Conservation (phyloP, 352 stramenopile species). For the Phytophthora tubulina region DNA sequence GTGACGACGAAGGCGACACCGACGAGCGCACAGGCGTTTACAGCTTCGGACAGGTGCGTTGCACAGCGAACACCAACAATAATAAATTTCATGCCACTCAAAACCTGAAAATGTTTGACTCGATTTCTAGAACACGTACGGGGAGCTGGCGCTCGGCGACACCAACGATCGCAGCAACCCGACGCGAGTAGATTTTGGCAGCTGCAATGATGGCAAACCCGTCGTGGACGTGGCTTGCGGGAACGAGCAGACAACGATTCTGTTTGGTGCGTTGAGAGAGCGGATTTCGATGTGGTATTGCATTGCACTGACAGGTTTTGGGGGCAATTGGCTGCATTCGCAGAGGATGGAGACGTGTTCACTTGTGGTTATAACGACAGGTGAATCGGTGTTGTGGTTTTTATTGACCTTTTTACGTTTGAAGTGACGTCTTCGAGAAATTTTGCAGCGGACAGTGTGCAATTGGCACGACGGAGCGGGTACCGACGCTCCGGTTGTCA, state of each 20-base stretch:
- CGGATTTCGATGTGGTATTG: neutral
- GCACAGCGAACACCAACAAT: neutral
- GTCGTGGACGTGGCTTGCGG: slow-evolving; percentile 87
- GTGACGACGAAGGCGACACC: slow-evolving; percentile 22
- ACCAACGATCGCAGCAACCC: slow-evolving; percentile 70
- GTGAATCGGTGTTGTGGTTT: slow-evolving; percentile 29
- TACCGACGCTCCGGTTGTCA: slow-evolving; percentile 61
- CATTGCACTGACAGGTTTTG: slow-evolving; percentile 1
- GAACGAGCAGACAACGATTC: slow-evolving; percentile 93
- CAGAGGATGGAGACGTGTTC: slow-evolving; percentile 84
- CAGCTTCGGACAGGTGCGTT: slow-evolving; percentile 59
- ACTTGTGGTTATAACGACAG: slow-evolving; percentile 95
- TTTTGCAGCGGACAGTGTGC: slow-evolving; percentile 90
- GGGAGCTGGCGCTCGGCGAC: slow-evolving; percentile 92
- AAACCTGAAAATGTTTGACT: neutral
- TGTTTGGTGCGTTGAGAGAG: slow-evolving; percentile 60
- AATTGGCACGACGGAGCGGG: slow-evolving; percentile 79
- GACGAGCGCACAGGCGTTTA: slow-evolving; percentile 35
- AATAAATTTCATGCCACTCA: neutral
- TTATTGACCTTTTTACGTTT: slow-evolving; percentile 5
- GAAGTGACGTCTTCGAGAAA: neutral
- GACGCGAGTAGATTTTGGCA: slow-evolving; percentile 47
- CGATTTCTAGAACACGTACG: slow-evolving; percentile 88
- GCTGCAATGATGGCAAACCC: slow-evolving; percentile 42
- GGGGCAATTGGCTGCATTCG: neutral